A percentile compares a stretch with the other conserved stretches of the same genome.
Evolutionary conservation across 768 basidiomycete species (phyloP).

Genomic region (Suillus cothurnatus): DNA sequence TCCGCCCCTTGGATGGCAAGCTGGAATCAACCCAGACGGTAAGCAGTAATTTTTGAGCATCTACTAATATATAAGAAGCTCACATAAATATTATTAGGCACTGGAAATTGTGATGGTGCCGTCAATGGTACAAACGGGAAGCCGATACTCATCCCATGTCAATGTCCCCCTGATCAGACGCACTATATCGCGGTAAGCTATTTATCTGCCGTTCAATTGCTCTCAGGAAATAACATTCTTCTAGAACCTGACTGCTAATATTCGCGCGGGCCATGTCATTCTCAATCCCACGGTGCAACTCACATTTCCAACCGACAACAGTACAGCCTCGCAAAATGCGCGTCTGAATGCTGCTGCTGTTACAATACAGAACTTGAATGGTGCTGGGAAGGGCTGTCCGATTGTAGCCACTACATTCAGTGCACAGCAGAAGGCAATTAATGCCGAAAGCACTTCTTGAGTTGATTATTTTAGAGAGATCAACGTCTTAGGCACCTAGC

Average conservation of each 20-base stretch:
- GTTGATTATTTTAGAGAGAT: not conserved
- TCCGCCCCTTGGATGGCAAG: conserved; percentile 54
- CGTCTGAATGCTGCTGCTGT: conserved; percentile 62
- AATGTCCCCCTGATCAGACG: conserved; percentile 34
- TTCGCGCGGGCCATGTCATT: conserved; percentile 42
- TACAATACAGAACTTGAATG: conserved; percentile 72
- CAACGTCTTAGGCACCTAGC: not conserved
- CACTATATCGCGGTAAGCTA: conserved; percentile 27
- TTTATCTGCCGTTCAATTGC: not conserved
- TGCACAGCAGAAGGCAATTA: conserved; percentile 35
- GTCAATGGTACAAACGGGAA: conserved; percentile 32
- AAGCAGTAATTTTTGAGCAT: conserved; percentile 23
- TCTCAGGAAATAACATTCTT: conserved; percentile 1
- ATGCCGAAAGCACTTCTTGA: conserved; percentile 16
- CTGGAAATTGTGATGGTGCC: conserved; percentile 41
- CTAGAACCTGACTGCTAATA: conserved; percentile 41
- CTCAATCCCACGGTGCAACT: conserved; percentile 42
- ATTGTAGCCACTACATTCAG: conserved; percentile 61
- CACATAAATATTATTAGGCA: conserved; percentile 21
- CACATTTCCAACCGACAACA: conserved; percentile 47
- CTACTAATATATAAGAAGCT: not conserved
- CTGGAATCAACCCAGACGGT: conserved; percentile 64
- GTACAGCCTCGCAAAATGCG: conserved; percentile 39
- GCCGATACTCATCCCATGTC: conserved; percentile 37
- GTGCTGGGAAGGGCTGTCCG: conserved; percentile 68